A percentile compares a stretch with the other conserved stretches of the same genome.
phyloP scores from a whole-genome alignment of 345 rosid genomes.

The Populus euphratica region DNA sequence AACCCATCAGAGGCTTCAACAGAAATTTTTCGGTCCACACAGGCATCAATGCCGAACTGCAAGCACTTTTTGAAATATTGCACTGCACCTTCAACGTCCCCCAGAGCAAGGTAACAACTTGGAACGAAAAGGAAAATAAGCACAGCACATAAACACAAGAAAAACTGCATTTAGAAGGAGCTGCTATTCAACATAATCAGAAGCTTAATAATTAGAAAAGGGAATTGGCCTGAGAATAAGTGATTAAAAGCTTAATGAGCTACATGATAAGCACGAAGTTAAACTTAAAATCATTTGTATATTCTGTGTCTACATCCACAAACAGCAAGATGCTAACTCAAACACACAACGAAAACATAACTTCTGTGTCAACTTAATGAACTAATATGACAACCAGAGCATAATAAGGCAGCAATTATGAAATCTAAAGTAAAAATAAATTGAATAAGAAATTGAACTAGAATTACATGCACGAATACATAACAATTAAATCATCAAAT shows the following conservation, averaged over 20 bases:
- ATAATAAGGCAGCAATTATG: neutral
- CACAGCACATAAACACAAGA: neutral
- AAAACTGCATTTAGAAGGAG: neutral
- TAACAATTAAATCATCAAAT: neutral
- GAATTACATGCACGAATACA: neutral
- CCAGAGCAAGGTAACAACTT: slow-evolving; percentile 92
- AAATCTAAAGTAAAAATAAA: neutral
- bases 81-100: slow-evolving; percentile 82
- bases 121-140: slow-evolving; percentile 22
- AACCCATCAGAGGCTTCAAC: slow-evolving; percentile 95
- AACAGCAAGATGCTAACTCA: neutral
- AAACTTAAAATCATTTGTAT: neutral
- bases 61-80: slow-evolving; percentile 70
- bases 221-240: neutral
- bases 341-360: neutral
- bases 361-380: neutral
- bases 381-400: neutral
- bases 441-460: neutral
- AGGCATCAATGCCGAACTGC: slow-evolving; percentile 64
- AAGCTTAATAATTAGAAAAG: neutral
- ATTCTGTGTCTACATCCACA: neutral
- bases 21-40: slow-evolving; percentile 72
- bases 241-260: neutral
- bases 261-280: neutral
- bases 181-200: neutral